Conservation (phyloP, 225 moss, liverwort and hornwort species). For the Physcomitrellopsis africana region DNA sequence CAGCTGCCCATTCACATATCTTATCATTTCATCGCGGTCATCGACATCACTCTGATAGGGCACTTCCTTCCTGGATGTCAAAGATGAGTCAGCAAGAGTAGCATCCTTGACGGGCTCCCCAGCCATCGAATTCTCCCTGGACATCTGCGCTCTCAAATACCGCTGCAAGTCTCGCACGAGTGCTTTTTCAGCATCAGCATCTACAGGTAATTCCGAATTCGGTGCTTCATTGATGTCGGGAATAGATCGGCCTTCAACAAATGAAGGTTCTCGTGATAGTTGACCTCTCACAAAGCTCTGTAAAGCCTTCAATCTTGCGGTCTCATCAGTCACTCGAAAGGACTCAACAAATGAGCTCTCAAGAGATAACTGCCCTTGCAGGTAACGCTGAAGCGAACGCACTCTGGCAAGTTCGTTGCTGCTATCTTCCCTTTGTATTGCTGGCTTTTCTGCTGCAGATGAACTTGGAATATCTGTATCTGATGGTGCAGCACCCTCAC, state of each 20-base stretch:
- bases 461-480: conserved; percentile 36
- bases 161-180: conserved; percentile 36
- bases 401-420: conserved; percentile 32
- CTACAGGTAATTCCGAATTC: background rate
- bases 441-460: conserved; percentile 9
- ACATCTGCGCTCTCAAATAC: conserved; percentile 50
- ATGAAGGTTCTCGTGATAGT: conserved; percentile 34
- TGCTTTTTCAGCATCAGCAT: conserved; percentile 31
- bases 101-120: no score
- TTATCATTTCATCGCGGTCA: conserved; percentile 18
- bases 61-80: background rate
- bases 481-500: conserved; percentile 37
- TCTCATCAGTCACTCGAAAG: conserved; percentile 37
- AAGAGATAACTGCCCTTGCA: conserved; percentile 42
- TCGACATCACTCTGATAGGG: background rate
- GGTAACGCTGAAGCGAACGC: conserved; percentile 43
- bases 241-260: background rate
- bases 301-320: conserved; percentile 32
- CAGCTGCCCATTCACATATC: conserved; percentile 40
- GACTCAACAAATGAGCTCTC: conserved; percentile 41
- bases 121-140: conserved; percentile 32
- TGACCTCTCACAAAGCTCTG: conserved; percentile 35
- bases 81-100: background rate
- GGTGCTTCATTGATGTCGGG: conserved; percentile 3
- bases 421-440: conserved; percentile 22